Base-by-base conservation (phyloP, 495 filamentous ascomycete genomes). In the Rhizodiscina lignyota region DNA sequence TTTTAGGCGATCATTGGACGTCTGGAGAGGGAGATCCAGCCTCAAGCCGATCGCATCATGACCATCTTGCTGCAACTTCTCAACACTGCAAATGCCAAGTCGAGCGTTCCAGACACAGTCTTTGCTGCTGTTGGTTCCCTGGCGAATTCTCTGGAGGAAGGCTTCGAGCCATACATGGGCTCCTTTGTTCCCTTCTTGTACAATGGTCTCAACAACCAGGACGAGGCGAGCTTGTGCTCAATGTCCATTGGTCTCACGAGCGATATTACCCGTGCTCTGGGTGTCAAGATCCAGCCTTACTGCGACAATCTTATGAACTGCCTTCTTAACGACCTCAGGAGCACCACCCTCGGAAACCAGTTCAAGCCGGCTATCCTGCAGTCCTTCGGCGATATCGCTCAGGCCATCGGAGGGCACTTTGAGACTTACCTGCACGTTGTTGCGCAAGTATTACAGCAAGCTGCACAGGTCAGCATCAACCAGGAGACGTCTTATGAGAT, bases 281-380 rank as follows among this genome's bases (percentile, higher is more conserved):
- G 84, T 49, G 79, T 82, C 50, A 74, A 77, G 52, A 77, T 85
- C 45, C 81, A 86, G 58, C 89, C 87, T 33, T 96, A 74, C 62
- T 97, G 89, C 60, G 91, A 97, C 49, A 64, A 69, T 39, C 94
- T 96, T 53, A 97, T 97, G 89, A 97, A 96, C 60, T 78, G 83
- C 48, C 66, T 97, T 24, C 69, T 96, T 41, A 81, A 77, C 56
- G 92, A 87, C 50, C 68, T 97, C 8, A 70, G 75, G 67, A 76
- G 69, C 58, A 68, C 71, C 32, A 64, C 70, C 21, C 70, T 91
- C 18, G 80, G 83, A 41, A 93, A 96, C 56, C 85, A 94, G 55
- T 89, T 96, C 58, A 94, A 94, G 67, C 89, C 89, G 21, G 86
- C 91, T 11, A 96, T 97, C 39, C 70, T 97, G 15, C 87, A 96